Percentiles rank a stretch among this genome's conserved stretches.
phyloP scores from a whole-genome alignment of 768 basidiomycete species.

The Tephrocybe sp. region DNA sequence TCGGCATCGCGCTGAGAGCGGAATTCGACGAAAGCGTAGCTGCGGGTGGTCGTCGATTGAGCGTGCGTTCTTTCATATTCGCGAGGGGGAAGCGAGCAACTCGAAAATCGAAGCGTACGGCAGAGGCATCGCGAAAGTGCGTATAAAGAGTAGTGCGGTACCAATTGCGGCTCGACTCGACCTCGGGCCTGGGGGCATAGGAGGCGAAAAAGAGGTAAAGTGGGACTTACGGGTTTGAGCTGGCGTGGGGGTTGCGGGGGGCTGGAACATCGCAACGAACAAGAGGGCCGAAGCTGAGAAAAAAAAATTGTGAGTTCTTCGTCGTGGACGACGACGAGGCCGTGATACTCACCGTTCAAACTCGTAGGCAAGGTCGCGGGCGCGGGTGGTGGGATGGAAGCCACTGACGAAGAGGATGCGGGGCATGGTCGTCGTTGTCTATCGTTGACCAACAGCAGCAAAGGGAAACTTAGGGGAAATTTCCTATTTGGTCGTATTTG shows the following conservation, averaged over 20 bases:
- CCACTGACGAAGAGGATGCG: slow-evolving; percentile 88
- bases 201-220: slow-evolving; percentile 16
- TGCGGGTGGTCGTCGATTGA: slow-evolving; percentile 55
- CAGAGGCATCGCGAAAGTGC: slow-evolving; percentile 5
- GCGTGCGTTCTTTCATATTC: slow-evolving; percentile 46
- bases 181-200: slow-evolving; percentile 24
- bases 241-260: slow-evolving; percentile 72
- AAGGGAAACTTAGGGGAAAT: slow-evolving; percentile 19
- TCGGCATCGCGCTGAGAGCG: slow-evolving; percentile 76
- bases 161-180: slow-evolving; percentile 27
- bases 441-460: slow-evolving; percentile 19
- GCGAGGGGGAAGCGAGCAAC: slow-evolving; percentile 26
- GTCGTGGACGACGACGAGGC: not conserved
- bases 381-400: slow-evolving; percentile 79
- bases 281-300: slow-evolving; percentile 69
- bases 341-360: slow-evolving; percentile 66
- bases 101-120: slow-evolving; percentile 13
- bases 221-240: slow-evolving; percentile 80
- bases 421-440: slow-evolving; percentile 48
- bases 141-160: slow-evolving; percentile 7
- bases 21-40: slow-evolving; percentile 88
- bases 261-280: slow-evolving; percentile 90
- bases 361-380: slow-evolving; percentile 80
- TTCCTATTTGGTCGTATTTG: slow-evolving; percentile 23
- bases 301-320: not conserved